Conservation (phyloP, 306 rosid species). For the Pyrus bretschneideri region DNA sequence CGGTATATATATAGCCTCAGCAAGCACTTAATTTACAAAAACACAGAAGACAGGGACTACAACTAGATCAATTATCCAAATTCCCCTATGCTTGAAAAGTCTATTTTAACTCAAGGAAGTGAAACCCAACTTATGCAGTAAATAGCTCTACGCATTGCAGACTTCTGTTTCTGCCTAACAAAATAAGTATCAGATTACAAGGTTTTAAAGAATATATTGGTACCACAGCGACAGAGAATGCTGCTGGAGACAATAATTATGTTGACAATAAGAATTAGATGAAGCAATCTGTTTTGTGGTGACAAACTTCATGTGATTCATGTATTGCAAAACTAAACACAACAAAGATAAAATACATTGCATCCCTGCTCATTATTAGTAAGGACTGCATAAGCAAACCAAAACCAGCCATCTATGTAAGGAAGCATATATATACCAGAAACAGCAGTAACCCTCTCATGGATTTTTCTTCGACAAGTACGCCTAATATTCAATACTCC, state of each 20-base stretch:
- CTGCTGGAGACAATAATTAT: too few species aligned
- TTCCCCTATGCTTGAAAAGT: background rate
- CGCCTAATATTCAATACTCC: slow-evolving; percentile 54
- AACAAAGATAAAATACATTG: background rate
- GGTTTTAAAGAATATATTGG: background rate
- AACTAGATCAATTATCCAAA: background rate
- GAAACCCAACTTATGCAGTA: background rate
- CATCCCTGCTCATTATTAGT: background rate
- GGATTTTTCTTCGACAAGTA: slow-evolving; percentile 70
- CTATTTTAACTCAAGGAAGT: background rate
- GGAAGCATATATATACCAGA: slow-evolving; percentile 52
- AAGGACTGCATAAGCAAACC: background rate
- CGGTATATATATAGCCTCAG: background rate
- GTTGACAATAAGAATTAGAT: background rate
- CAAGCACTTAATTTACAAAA: background rate
- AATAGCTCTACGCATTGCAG: background rate
- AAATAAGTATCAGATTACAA: background rate
- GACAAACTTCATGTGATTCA: background rate
- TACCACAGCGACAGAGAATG: background rate
- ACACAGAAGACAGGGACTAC: background rate
- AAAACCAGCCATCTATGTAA: slow-evolving; percentile 4
- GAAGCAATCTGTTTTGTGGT: background rate
- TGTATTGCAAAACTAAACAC: background rate
- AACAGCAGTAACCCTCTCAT: slow-evolving; percentile 71
- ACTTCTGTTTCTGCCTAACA: background rate